Base-by-base conservation (phyloP, 1,284 basidiomycete species). In the Cutaneotrichosporon sp. region DNA sequence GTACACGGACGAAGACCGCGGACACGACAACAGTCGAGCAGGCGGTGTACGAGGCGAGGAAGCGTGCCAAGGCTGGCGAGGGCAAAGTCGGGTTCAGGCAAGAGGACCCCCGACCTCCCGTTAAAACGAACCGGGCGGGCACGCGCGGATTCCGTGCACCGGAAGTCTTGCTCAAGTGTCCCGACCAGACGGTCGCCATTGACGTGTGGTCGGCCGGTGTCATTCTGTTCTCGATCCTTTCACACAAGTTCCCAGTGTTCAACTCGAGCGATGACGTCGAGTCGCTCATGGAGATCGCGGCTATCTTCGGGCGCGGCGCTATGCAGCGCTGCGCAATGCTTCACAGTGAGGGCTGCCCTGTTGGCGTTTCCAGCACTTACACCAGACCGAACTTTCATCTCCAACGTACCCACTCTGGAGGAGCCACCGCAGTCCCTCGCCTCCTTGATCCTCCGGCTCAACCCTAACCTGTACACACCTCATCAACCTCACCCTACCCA, bases 101-200 rank as follows among this genome's bases (percentile, higher is more conserved):
- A 25, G 74, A 77, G 25, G 77, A 78, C 49, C 68, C 72, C 29
- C 57, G 77, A 61, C 90, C 91, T 1, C 78, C 81, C 43, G 89
- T 91, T 47, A 93, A 94, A 69, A 93, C 96, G 5, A 98, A 98
- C 68, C 84, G 94, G 50, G 96, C 94, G 0, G 94, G 94, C 1
- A 99, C 94, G 7, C 79, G 94, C 67, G 96, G 94, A 0, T 99
- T 99, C 73, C 84, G 94, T 52, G 93, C 94, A 0, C 94, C 94
- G 0, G 96, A 99, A 67, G 96, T 99, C 10, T 75, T 99, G 24
- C 76, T 98, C 44, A 99, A 98, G 74, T 99, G 94, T 64, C 85
- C 85, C 19, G 87, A 92, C 61, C 94, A 99, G 75, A 87, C 86
- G 5, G 89, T 90, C 55, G 94, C 94, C 10, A 86, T 98, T 65